Evolutionary conservation across 495 filamentous ascomycete species (phyloP).

Genomic region (Lindgomyces ingoldianus): DNA sequence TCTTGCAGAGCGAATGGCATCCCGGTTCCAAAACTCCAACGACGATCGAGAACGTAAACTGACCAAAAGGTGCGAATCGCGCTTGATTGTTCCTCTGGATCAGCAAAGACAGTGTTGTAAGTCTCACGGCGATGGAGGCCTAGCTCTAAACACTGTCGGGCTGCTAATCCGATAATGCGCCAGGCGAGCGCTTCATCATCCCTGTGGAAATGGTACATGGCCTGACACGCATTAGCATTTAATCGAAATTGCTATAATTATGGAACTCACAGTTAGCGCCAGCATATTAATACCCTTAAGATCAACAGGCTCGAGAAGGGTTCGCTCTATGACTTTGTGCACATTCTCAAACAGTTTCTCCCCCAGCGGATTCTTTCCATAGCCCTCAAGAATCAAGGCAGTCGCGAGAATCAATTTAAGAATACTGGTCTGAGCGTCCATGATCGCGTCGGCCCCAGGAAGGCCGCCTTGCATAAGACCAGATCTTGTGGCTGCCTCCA

Average conservation of each 20-base stretch:
- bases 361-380: conserved; percentile 73
- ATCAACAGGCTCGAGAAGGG: conserved; percentile 65
- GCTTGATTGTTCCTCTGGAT: conserved; percentile 60
- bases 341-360: conserved; percentile 69
- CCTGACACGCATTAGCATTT: conserved; percentile 48
- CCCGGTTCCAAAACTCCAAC: conserved; percentile 81
- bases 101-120: conserved; percentile 63
- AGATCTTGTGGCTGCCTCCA: conserved; percentile 62
- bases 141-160: conserved; percentile 75
- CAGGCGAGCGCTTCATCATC: conserved; percentile 81
- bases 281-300: conserved; percentile 72
- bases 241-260: not conserved
- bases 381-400: conserved; percentile 70
- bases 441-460: conserved; percentile 62
- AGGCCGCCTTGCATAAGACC: conserved; percentile 58
- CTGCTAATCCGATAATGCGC: conserved; percentile 73
- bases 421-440: conserved; percentile 67
- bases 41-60: conserved; percentile 73
- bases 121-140: conserved; percentile 77
- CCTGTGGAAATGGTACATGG: conserved; percentile 80
- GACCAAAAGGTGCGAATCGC: conserved; percentile 76
- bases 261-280: conserved; percentile 62
- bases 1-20: conserved; percentile 81
- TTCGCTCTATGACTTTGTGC: conserved; percentile 66
- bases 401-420: conserved; percentile 80